Base-by-base conservation (phyloP, 768 basidiomycete genomes). In the Tulasnella calospora region DNA sequence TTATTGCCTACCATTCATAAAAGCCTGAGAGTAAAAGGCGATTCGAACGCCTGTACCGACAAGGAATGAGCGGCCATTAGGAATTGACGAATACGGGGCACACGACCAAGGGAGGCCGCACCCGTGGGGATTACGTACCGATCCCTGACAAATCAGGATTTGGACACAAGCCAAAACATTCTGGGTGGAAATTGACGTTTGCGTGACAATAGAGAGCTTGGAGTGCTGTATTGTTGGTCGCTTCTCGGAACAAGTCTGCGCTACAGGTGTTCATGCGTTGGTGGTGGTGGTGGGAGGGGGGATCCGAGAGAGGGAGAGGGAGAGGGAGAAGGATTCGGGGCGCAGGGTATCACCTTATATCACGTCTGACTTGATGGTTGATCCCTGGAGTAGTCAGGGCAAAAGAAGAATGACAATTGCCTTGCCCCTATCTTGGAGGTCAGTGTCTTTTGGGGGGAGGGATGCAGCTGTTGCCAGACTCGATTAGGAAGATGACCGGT, bases 1-100 rank as follows among this genome's bases (percentile, higher is more conserved):
- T n/a, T n/a, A n/a, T n/a, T n/a, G n/a, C n/a, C n/a, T n/a, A 77
- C 76, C 78, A 38, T 79, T 79, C 57, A 77, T 71, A 10, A 77
- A 35, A 3, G 79, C 17, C 76, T 79, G 79, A 17, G 69, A 38
- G 38, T 79, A 79, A 38, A 79, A 79, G 40, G 79, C 79, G 5
- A 71, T 15, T 36, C 79, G 76, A 8, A 79, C 79, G 35, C 79
- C 78, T 77, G 10, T 21, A 33, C 6, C 13, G 21, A 57, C n/a
- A 41, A 67, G 35, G 23, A 55, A 27, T 7, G 5, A 8, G 19
- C 51, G 51, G 8, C 51, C 17, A n/a, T n/a, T n/a, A n/a, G n/a
- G n/a, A n/a, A n/a, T n/a, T n/a, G n/a, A n/a, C n/a, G n/a, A n/a
- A 51, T 57, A n/a, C 30, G n/a, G n/a, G n/a, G n/a, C n/a, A n/a